Base-by-base conservation (phyloP, 148 eudicot species). In the Silene uniflora region DNA sequence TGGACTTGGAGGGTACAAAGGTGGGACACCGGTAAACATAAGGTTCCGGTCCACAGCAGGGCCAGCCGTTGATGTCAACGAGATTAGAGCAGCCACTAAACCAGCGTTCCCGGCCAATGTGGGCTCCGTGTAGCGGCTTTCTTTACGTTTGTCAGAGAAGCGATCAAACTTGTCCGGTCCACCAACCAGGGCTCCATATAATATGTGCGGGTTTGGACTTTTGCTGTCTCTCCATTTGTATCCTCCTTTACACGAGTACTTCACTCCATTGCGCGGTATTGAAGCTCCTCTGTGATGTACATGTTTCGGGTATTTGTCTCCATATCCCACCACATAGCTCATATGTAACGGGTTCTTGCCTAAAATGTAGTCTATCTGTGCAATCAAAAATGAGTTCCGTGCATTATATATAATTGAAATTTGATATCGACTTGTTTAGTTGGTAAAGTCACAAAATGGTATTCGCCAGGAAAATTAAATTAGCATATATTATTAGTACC, bases 251-350 rank as follows among this genome's bases (percentile, higher is more conserved):
- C 97, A 91, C 5, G 89, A 78, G 84, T 81, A 84, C 49, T 81
- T 86, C 5, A 11, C 76, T 0, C 64, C 62, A 67, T 85, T 78
- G 21, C 76, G 44, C 3, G 96, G 96, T 63, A 76, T 88, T 2
- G 98, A 92, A n/a, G 98, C 98, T 1, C 83, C 96, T 0, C 96
- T 83, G 65, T 92, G 98, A 75, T 88, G 96, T 52, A 90, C 91
- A 10, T 76, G 86, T 64, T 59, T 87, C 0, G 98, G 96, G 71
- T 81, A 92, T 56, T 86, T 88, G 60, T 62, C 3, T 18, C 98
- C 90, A 12, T 67, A 71, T 7, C 98, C 98, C 9, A 88, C 93
- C 19, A 92, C 80, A 47, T 92, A 92, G 79, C 93, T 89, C 93
- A 88, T 89, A 2, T 85, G 74, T 67, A 75, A 46, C 0, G 96